A percentile compares a stretch with the other conserved stretches of the same genome.
phyloP scores from a whole-genome alignment of 768 basidiomycete species.

The Lyophyllum atratum region DNA sequence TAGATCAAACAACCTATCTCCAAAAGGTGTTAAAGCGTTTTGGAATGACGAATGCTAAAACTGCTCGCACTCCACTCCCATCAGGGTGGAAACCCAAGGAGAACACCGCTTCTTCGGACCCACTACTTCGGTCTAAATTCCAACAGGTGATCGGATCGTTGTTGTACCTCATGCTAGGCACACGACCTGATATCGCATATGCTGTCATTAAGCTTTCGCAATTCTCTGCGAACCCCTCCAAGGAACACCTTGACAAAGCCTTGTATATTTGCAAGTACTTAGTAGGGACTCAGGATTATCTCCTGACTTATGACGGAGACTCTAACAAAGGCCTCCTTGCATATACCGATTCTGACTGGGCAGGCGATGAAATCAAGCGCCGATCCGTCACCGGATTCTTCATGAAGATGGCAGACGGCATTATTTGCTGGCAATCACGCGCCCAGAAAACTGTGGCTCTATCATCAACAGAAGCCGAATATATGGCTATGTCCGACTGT shows the following conservation, averaged over 20 bases:
- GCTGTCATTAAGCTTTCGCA: conserved; percentile 10
- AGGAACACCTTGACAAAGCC: conserved; percentile 18
- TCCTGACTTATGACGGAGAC: conserved; percentile 5
- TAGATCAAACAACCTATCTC: conserved; percentile 21
- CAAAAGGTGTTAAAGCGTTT: conserved; percentile 3
- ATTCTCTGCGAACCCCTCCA: conserved; percentile 21
- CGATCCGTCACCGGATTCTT: conserved; percentile 35
- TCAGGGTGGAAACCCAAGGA: not conserved
- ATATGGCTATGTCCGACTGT: too few species aligned
- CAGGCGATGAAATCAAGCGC: conserved; percentile 17
- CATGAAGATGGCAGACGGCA: conserved; percentile 28
- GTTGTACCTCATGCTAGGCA: conserved; percentile 24
- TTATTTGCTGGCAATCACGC: conserved; percentile 35
- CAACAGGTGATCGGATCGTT: conserved; percentile 19
- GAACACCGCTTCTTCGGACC: not conserved
- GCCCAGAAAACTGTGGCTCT: conserved; percentile 33
- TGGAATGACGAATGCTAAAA: conserved; percentile 8
- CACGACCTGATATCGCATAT: conserved; percentile 2
- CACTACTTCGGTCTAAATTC: not conserved
- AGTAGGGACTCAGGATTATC: conserved; percentile 16
- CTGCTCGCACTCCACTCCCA: not conserved
- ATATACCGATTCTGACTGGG: conserved; percentile 23
- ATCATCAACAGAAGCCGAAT: too few species aligned
- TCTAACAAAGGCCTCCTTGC: not conserved
- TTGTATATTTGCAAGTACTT: conserved; percentile 23